Percentiles rank a stretch among this genome's conserved stretches.
phyloP scores from a whole-genome alignment of 352 stramenopile species.

The Pythium biforme region DNA sequence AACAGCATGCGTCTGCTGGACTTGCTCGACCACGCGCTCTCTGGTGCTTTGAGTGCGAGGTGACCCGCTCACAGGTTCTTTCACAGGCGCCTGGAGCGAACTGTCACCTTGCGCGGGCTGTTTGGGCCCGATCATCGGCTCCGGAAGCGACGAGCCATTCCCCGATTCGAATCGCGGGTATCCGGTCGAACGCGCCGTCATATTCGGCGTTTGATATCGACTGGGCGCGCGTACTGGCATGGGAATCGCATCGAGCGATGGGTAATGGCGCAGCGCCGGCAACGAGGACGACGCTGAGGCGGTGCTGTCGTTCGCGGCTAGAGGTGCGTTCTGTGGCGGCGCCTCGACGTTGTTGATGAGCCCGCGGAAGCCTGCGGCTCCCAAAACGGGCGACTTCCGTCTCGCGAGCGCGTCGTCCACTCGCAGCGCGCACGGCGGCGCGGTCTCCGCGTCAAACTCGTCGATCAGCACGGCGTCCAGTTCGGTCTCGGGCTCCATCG shows the following conservation, averaged over 20 bases:
- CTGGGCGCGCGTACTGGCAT: background rate
- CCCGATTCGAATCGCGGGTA: background rate
- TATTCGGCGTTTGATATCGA: background rate
- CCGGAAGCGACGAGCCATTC: background rate
- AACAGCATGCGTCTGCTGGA: no score
- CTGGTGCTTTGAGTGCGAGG: no score
- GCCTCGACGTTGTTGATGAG: background rate
- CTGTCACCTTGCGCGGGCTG: background rate
- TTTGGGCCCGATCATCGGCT: background rate
- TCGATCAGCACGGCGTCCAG: slow-evolving; percentile 64
- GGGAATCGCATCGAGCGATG: slow-evolving; percentile 12
- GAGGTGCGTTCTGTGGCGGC: no score
- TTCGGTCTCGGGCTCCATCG: slow-evolving; percentile 32
- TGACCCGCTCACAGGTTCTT: no score
- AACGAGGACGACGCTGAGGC: no score
- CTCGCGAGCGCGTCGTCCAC: background rate
- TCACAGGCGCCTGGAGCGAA: no score
- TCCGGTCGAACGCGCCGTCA: background rate
- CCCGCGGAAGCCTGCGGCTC: background rate
- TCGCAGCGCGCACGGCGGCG: background rate
- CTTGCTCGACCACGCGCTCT: no score
- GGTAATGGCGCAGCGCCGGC: slow-evolving; percentile 15
- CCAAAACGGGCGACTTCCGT: background rate
- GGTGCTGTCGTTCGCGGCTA: background rate
- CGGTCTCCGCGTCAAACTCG: slow-evolving; percentile 46